Percentiles rank a stretch among this genome's conserved stretches.
Evolutionary conservation across 2,329 filamentous ascomycete genomes (phyloP).

Genomic region (Fusarium tricinctum): DNA sequence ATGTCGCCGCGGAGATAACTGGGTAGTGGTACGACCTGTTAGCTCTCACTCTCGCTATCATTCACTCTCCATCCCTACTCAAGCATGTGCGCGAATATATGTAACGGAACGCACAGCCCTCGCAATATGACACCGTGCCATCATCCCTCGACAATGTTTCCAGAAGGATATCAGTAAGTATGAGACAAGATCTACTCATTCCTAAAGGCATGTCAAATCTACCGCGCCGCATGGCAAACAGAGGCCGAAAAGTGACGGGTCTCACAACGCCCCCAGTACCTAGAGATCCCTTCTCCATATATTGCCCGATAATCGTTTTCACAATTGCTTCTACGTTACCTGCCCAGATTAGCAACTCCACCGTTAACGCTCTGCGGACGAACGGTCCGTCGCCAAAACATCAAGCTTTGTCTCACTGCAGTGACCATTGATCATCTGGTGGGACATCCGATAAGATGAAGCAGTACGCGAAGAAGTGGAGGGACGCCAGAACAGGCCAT

Average conservation of each 20-base stretch:
- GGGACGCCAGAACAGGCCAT: conserved; percentile 13
- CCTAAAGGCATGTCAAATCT: conserved; percentile 22
- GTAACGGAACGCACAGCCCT: not conserved
- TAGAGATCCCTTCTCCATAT: conserved; percentile 3
- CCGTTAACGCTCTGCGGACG: conserved; percentile 10
- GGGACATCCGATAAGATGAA: conserved; percentile 36
- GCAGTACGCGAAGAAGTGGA: conserved; percentile 25
- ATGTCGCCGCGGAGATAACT: conserved; percentile 19
- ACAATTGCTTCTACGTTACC: conserved; percentile 11
- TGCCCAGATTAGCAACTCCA: conserved; percentile 26
- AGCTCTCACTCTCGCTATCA: not conserved
- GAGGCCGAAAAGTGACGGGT: conserved; percentile 31
- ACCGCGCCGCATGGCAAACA: conserved; percentile 36
- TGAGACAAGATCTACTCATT: conserved; percentile 42
- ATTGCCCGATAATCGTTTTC: conserved; percentile 17
- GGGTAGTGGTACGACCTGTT: not conserved
- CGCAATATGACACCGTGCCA: conserved; percentile 26
- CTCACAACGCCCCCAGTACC: conserved; percentile 13
- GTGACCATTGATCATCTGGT: not conserved
- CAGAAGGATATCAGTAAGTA: conserved; percentile 30
- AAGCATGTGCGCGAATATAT: not conserved
- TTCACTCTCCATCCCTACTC: not conserved
- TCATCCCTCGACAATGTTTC: conserved; percentile 28
- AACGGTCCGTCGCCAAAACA: conserved; percentile 16
- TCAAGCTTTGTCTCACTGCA: conserved; percentile 34